Evolutionary conservation across 2,329 filamentous ascomycete species (phyloP), one percentile per base, ranked within the genome.

Genomic region (Diaporthe batatas): DNA sequence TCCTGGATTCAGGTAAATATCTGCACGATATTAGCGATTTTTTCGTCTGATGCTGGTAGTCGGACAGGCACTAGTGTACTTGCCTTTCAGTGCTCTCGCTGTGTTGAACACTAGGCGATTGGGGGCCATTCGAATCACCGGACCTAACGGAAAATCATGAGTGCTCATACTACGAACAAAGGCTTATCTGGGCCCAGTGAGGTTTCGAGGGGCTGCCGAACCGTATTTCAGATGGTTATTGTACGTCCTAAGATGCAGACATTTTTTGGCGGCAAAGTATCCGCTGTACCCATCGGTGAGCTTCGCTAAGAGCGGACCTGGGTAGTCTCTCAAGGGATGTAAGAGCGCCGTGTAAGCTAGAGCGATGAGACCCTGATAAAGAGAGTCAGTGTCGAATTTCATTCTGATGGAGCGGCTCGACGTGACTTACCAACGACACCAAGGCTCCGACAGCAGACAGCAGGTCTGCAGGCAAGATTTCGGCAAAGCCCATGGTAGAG

Each of bases 51-150:
- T 36, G n/a, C 1, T 4, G 11, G 32, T 32, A 21, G 1, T 16
- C 14, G 6, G 42, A 34, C 14, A n/a, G 42, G 23, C 12, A 44
- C 10, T 14, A 6, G 4, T 49, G 6, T 32, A 68, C 3, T 21
- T 44, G 32, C 65, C 39, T 44, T 32, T 68, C 6, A 68, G 21
- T 32, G 51, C 36, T n/a, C 36, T 47, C 18, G 18, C 36, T 32
- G 65, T 68, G 23, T 68, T 57, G 23, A 47, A 47, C 1, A 68
- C 36, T 5, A 57, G 18, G 32, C 51, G 53, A 16, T 57, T 57
- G 10, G 65, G 51, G 11, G 51, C 51, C 36, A 18, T 36, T 25
- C 65, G 25, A 21, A 57, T 6, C 2, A 47, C 25, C 4, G 65
- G 3, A 44, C 23, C 51, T 34, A 18, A 14, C 16, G 65, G 11